phyloP scores from a whole-genome alignment of 768 basidiomycete genomes.

The Dendrothele bispora region DNA sequence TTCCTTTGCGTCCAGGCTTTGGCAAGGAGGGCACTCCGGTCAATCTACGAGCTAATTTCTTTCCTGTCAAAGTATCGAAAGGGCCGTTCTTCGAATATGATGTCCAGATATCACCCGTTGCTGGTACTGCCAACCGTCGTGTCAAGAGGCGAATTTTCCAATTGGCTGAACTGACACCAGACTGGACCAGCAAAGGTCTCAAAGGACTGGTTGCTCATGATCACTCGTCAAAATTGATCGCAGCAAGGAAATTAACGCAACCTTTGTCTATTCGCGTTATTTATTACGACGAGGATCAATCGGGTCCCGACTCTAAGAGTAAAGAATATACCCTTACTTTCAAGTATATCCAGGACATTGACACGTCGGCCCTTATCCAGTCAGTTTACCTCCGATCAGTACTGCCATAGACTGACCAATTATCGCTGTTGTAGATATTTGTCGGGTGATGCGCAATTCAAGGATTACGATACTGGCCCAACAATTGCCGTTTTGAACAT shows the following conservation, averaged over 20 bases:
- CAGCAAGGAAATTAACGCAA: conserved; percentile 44
- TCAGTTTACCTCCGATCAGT: conserved; percentile 24
- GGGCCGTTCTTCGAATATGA: conserved; percentile 60
- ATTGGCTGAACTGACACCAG: conserved; percentile 51
- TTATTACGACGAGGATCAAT: conserved; percentile 53
- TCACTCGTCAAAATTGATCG: conserved; percentile 49
- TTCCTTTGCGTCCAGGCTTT: conserved; percentile 62
- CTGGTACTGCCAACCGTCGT: conserved; percentile 47
- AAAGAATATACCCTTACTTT: conserved; percentile 49
- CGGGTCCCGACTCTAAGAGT: conserved; percentile 38
- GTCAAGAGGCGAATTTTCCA: conserved; percentile 62
- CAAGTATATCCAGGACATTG: conserved; percentile 45
- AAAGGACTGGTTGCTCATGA: conserved; percentile 56
- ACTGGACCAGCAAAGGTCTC: conserved; percentile 53
- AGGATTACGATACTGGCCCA: conserved; percentile 57
- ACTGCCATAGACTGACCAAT: conserved; percentile 25
- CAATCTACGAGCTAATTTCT: conserved; percentile 67
- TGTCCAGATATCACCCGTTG: conserved; percentile 52
- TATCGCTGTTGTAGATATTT: conserved; percentile 45
- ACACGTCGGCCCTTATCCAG: conserved; percentile 49
- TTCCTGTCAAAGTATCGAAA: conserved; percentile 54
- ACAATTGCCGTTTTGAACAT: conserved; percentile 65
- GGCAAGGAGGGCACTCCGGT: conserved; percentile 50
- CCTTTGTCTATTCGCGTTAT: conserved; percentile 43
- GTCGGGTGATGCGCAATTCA: conserved; percentile 51